Percentiles rank a stretch among this genome's conserved stretches.
phyloP scores from a whole-genome alignment of 495 filamentous ascomycete species.

The Podospora fimiseda region DNA sequence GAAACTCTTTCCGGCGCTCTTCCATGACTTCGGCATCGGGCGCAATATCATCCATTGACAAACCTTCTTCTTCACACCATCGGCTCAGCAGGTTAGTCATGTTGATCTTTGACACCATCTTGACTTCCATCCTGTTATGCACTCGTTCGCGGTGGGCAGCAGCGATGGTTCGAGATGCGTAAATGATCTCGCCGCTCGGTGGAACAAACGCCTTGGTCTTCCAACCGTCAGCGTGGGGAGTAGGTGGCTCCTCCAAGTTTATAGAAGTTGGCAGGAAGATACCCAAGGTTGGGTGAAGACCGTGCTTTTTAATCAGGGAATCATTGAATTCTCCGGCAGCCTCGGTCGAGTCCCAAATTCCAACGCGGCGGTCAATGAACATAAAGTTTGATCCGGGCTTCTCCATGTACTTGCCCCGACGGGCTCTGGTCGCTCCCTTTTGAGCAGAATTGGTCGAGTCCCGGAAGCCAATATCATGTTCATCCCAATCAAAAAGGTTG shows the following conservation, averaged over 20 bases:
- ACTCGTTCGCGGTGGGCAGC: conserved; percentile 26
- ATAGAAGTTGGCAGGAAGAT: conserved; percentile 32
- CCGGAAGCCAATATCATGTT: conserved; percentile 44
- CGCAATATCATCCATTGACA: conserved; percentile 29
- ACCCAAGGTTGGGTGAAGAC: conserved; percentile 38
- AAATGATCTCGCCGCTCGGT: conserved; percentile 24
- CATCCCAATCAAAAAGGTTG: conserved; percentile 30
- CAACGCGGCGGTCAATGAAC: conserved; percentile 37
- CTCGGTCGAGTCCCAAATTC: conserved; percentile 37
- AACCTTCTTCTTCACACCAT: conserved; percentile 28
- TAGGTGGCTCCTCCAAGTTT: conserved; percentile 32
- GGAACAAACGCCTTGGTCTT: conserved; percentile 34
- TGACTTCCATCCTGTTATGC: conserved; percentile 15
- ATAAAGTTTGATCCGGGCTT: conserved; percentile 36
- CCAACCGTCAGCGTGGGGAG: conserved; percentile 24
- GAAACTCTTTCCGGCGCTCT: conserved; percentile 18
- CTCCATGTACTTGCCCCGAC: conserved; percentile 35
- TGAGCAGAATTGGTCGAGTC: conserved; percentile 41
- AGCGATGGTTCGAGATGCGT: conserved; percentile 38
- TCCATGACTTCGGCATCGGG: conserved; percentile 28
- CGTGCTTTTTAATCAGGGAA: conserved; percentile 34
- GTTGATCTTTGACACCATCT: conserved; percentile 12
- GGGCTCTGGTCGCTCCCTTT: conserved; percentile 33
- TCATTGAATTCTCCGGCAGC: conserved; percentile 37
- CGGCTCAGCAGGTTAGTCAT: conserved; percentile 16